Evolutionary conservation across 352 stramenopile species (phyloP), one percentile per base, ranked within the genome.

Genomic region (Globisporangium parvum): DNA sequence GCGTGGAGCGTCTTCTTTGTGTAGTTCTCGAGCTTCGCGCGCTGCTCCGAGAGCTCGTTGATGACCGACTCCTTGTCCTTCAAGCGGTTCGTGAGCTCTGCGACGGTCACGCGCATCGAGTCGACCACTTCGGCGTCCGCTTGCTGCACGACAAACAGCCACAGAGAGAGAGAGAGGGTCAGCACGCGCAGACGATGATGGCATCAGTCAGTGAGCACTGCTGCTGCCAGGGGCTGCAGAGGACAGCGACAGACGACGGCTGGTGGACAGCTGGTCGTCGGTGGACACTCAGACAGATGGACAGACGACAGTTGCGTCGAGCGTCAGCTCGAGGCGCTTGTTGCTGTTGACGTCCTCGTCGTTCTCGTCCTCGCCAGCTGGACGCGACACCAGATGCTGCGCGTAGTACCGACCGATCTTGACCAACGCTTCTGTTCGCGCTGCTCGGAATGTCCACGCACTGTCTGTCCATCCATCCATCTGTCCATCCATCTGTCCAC

Each of bases 1-100:
- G 82, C 82, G 63, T 94, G 81, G 40, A 95, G 75, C 28, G 86
- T 95, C 65, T 95, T 95, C 67, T 91, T 91, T 6, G 86, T 95
- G 74, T 95, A 95, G 44, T 88, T 95, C 62, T 95, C 85, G 31
- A 95, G 74, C 65, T 95, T 95, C 12, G 84, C 69, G 35, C 82
- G 77, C 66, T 95, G 81, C 65, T 93, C 81, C 3, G 81, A 81
- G 18, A 95, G 69, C 57, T 93, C 84, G 58, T 95, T 95, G 72
- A 95, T 95, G 44, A 87, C 59, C 17, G 85, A 91, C 46, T 95
- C 85, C 51, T 95, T 95, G 51, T 92, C 85, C 55, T 95, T 95
- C n/a, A 95, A 62, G 35, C 82, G 70, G 53, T 89, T 90, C 10
- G 85, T 95, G 53, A 95, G 65, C 47, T 91, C 77, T 0, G 71